phyloP scores from a whole-genome alignment of 2,329 filamentous ascomycete genomes.

The Bipolaris cookei region DNA sequence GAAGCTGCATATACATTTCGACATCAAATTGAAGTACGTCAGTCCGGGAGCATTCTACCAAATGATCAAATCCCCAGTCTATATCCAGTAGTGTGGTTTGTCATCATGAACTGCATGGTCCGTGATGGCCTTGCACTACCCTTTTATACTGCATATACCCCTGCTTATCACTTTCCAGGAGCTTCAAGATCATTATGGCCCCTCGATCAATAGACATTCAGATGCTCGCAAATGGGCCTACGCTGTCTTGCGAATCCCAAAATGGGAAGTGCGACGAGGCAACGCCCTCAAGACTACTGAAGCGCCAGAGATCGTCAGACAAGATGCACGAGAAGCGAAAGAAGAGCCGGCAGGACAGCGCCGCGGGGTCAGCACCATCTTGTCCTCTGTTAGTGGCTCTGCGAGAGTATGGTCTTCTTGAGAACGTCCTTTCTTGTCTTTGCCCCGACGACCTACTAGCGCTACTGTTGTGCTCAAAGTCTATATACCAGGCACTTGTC shows the following conservation, averaged over 20 bases:
- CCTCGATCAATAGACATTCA: background rate
- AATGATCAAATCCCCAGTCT: background rate
- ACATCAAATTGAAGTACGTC: constrained; percentile 23
- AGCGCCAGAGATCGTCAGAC: constrained; percentile 30
- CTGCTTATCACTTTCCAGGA: constrained; percentile 15
- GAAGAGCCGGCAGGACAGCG: constrained; percentile 10
- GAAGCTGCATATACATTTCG: constrained; percentile 15
- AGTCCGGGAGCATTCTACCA: constrained; percentile 8
- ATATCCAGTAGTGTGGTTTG: constrained; percentile 2
- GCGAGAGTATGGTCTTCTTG: constrained; percentile 40
- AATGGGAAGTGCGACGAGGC: background rate
- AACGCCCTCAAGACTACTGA: constrained; percentile 16
- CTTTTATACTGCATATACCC: background rate
- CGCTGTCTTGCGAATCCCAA: background rate
- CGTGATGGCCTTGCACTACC: constrained; percentile 1
- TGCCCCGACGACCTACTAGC: constrained; percentile 37
- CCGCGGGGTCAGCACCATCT: background rate
- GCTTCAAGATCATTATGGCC: constrained; percentile 1
- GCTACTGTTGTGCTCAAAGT: constrained; percentile 38
- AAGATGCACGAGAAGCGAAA: constrained; percentile 9
- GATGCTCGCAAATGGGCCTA: background rate
- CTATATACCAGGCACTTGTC: constrained; percentile 31
- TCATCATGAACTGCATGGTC: constrained; percentile 3
- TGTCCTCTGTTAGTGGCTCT: constrained; percentile 31
- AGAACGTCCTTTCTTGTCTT: constrained; percentile 32